Base-by-base conservation (phyloP, 768 basidiomycete genomes). In the Xerocomellus dryophilus region DNA sequence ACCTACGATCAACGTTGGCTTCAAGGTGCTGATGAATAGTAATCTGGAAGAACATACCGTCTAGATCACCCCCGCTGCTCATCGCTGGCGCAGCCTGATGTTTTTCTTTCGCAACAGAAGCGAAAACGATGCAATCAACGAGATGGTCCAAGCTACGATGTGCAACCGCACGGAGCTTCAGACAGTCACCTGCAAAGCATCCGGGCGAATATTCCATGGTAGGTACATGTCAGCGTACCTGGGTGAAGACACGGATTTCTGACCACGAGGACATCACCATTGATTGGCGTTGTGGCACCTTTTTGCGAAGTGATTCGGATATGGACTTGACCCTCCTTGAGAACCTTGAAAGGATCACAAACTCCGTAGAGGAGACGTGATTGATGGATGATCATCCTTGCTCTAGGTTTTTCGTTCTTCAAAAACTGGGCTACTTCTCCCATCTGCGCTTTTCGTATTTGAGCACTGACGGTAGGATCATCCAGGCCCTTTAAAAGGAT, bases 241-340 rank as follows among this genome's bases (percentile, higher is more conserved):
- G 85, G 84, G 67, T 86, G 83, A 42, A 86, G 74, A 57, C 85
- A 88, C 0, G 85, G 85, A 63, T 88, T 88, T 20, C 84, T 72
- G 5, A 85, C 83, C 5, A 86, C 79, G 5, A 86, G 70, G 0
- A 86, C 83, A 58, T 85, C 81, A 0, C 78, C 76, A 56, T 85
- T 78, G 36, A 82, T 81, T 1, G 79, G 75, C 0, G 84, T 84
- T 5, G 78, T 70, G 0, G 74, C 73, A 3, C 84, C 85, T 36
- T 76, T 78, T 18, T 79, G 73, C 1, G 74, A 70, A 0, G 78
- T 81, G 31, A 87, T 78, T 2, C 84, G 76, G 18, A 86, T 78
- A 59, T 84, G 79, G 0, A 87, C 83, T 58, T 86, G 72, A 0
- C 85, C 85, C 62, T 85, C 84, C 48, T 78, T 76, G 35, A 87